Conservation (phyloP, 2,329 filamentous ascomycete species). For the Hymenoscyphus fructigenus region DNA sequence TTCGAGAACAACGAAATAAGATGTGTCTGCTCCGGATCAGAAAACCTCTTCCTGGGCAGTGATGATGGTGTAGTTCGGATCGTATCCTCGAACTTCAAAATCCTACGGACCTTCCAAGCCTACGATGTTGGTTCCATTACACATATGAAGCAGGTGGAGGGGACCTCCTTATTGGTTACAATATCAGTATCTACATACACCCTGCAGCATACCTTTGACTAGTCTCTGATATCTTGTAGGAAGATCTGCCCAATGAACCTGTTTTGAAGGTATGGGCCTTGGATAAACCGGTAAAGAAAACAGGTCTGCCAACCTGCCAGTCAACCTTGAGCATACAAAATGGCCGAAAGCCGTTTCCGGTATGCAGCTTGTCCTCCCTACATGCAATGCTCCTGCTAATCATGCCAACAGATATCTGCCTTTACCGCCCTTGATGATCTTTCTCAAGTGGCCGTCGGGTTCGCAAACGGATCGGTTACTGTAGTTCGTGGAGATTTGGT, state of each 20-base stretch:
- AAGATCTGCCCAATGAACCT: slow-evolving; percentile 85
- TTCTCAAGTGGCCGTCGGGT: slow-evolving; percentile 90
- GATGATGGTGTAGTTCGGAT: slow-evolving; percentile 85
- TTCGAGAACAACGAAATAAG: slow-evolving; percentile 83
- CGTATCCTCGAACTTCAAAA: slow-evolving; percentile 82
- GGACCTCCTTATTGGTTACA: slow-evolving; percentile 82
- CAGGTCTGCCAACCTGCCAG: slow-evolving; percentile 81
- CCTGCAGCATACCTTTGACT: not conserved
- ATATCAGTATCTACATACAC: slow-evolving; percentile 53
- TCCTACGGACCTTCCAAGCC: slow-evolving; percentile 81
- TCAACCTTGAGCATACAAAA: slow-evolving; percentile 86
- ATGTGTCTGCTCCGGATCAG: slow-evolving; percentile 80
- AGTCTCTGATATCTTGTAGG: slow-evolving; percentile 48
- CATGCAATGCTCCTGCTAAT: slow-evolving; percentile 4
- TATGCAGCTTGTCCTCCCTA: slow-evolving; percentile 41
- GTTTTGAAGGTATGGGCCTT: slow-evolving; percentile 96
- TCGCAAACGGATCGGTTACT: slow-evolving; percentile 91
- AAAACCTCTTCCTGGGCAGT: slow-evolving; percentile 86
- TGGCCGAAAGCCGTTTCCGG: slow-evolving; percentile 89
- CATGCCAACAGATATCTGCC: slow-evolving; percentile 66
- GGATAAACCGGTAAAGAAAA: slow-evolving; percentile 92
- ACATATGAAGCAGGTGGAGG: slow-evolving; percentile 88
- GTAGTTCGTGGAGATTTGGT: slow-evolving; percentile 92
- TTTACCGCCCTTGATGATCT: slow-evolving; percentile 86
- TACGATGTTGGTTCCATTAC: slow-evolving; percentile 79